Evolutionary conservation across 2,329 filamentous ascomycete species (phyloP).

Genomic region (Sphaerulina musiva): DNA sequence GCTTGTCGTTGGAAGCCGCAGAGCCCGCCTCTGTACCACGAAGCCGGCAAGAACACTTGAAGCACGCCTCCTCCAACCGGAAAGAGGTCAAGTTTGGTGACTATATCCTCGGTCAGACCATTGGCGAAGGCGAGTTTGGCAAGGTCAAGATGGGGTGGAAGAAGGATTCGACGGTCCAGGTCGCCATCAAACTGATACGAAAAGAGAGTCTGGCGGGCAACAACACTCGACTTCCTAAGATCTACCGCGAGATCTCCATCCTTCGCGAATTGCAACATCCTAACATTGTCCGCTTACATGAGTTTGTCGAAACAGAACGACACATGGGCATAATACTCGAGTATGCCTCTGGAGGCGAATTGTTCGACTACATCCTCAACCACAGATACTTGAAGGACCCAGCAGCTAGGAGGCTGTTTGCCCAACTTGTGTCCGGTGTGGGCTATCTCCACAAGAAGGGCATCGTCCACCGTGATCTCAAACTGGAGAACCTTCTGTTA

Average conservation of each 20-base stretch:
- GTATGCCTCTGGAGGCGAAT: constrained; percentile 92
- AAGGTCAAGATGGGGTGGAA: constrained; percentile 99
- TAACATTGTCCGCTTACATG: constrained; percentile 93
- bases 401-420: constrained; percentile 82
- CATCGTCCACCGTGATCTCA: constrained; percentile 94
- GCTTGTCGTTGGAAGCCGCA: constrained; percentile 39
- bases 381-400: constrained; percentile 94
- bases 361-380: constrained; percentile 97
- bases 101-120: constrained; percentile 89
- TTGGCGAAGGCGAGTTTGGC: constrained; percentile 96
- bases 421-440: constrained; percentile 90
- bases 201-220: constrained; percentile 84
- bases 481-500: constrained; percentile 88
- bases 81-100: constrained; percentile 90
- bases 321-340: constrained; percentile 98
- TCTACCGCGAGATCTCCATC: constrained; percentile 94
- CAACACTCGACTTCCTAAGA: constrained; percentile 84
- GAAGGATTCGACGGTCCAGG: constrained; percentile 81
- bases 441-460: constrained; percentile 98
- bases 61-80: constrained; percentile 39
- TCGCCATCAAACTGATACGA: constrained; percentile 96
- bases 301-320: constrained; percentile 96
- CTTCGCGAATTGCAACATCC: constrained; percentile 81
- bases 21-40: constrained; percentile 31
- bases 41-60: constrained; percentile 55